Percentiles rank a stretch among this genome's conserved stretches.
Evolutionary conservation across 768 basidiomycete species (phyloP).

Genomic region (Termitomyces sp.): DNA sequence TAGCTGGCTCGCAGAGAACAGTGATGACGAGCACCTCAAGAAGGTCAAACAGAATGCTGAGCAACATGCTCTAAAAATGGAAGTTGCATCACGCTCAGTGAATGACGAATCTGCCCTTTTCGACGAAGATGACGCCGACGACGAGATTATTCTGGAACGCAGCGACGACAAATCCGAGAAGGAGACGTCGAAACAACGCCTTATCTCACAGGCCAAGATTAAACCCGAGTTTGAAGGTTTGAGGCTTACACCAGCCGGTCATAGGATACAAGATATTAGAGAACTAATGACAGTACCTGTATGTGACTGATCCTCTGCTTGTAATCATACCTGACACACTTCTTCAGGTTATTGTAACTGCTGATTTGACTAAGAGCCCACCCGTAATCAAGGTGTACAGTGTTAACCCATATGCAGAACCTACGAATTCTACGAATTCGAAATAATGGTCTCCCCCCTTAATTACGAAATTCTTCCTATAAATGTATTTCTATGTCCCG

Average conservation of each 20-base stretch:
- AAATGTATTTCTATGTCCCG: slow-evolving; percentile 24
- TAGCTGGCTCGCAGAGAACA: slow-evolving; percentile 90
- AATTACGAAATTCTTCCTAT: slow-evolving; percentile 12
- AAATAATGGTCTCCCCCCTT: slow-evolving; percentile 29
- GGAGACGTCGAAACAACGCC: slow-evolving; percentile 74
- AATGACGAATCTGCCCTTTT: slow-evolving; percentile 87
- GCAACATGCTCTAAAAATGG: slow-evolving; percentile 88
- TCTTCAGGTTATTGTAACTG: slow-evolving; percentile 84
- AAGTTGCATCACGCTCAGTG: slow-evolving; percentile 77
- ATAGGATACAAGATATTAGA: slow-evolving; percentile 92
- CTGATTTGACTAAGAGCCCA: slow-evolving; percentile 92
- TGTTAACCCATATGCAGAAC: slow-evolving; percentile 81
- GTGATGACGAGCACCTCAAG: slow-evolving; percentile 92
- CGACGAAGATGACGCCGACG: slow-evolving; percentile 80
- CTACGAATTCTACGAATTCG: slow-evolving; percentile 9
- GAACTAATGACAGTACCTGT: slow-evolving; percentile 94
- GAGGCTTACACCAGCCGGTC: slow-evolving; percentile 65
- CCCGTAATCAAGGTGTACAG: slow-evolving; percentile 98
- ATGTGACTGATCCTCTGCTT: slow-evolving; percentile 24
- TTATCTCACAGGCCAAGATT: slow-evolving; percentile 68
- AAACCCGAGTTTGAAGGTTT: slow-evolving; percentile 83
- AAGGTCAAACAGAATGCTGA: slow-evolving; percentile 92
- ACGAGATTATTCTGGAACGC: slow-evolving; percentile 52
- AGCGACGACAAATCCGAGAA: slow-evolving; percentile 22
- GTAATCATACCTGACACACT: slow-evolving; percentile 4